phyloP scores from a whole-genome alignment of 352 stramenopile genomes.

The Phytophthora nicotianae region DNA sequence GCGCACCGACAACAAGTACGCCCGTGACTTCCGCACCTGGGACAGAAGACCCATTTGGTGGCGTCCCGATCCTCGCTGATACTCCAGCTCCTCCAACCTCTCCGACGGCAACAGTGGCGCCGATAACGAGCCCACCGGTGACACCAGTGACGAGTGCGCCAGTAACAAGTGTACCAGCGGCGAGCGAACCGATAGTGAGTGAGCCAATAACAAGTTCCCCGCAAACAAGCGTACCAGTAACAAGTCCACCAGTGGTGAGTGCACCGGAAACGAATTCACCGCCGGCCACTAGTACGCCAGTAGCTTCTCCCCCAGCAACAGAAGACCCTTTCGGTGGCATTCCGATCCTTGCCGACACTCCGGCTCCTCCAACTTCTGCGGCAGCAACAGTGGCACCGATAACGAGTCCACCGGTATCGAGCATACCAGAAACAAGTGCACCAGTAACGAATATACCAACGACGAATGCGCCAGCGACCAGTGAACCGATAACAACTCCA shows the following conservation, averaged over 20 bases:
- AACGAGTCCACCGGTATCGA: neutral
- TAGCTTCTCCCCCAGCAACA: neutral
- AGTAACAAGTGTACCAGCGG: neutral
- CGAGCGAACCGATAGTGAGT: neutral
- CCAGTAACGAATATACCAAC: neutral
- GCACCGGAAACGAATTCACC: too few species aligned
- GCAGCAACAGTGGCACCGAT: neutral
- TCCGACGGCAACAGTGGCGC: neutral
- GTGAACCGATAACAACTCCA: neutral
- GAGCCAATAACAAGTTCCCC: neutral
- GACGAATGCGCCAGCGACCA: neutral
- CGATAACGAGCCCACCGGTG: neutral
- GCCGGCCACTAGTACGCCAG: neutral
- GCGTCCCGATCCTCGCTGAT: slow-evolving; percentile 15
- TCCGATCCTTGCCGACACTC: neutral
- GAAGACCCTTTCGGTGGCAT: neutral
- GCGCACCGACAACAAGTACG: too few species aligned
- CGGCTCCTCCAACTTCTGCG: neutral
- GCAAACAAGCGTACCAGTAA: neutral
- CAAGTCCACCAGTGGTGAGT: neutral
- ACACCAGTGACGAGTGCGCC: neutral
- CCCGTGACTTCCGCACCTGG: neutral
- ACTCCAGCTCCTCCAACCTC: slow-evolving; percentile 6
- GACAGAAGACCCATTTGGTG: slow-evolving; percentile 7
- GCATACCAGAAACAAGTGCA: neutral